These are phyloP conservation scores for Inga laurina DNA, from an alignment of 306 rosid genomes.

Conservation along the genomic window DNA sequence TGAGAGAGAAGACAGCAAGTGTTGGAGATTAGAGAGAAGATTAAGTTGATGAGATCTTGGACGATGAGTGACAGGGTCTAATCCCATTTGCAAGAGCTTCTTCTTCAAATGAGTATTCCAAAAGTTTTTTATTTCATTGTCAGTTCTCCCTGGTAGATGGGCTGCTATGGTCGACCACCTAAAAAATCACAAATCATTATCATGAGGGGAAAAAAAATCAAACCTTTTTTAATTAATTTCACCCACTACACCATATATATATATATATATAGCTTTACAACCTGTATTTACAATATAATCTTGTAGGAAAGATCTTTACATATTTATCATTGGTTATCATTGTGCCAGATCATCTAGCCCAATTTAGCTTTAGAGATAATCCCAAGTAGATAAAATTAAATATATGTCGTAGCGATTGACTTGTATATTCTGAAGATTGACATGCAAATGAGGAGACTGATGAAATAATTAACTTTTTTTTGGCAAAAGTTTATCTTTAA, in stretches of 20 bases:
- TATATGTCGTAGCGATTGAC: neutral
- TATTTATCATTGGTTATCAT: neutral
- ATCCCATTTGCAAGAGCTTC: conserved; percentile 72
- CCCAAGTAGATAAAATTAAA: too few species aligned
- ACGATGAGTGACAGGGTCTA: conserved; percentile 75
- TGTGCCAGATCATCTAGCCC: neutral
- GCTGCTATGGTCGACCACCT: conserved; percentile 89
- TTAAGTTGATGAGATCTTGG: conserved; percentile 57
- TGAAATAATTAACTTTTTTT: too few species aligned
- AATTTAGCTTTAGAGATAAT: neutral
- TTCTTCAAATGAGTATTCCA: conserved; percentile 86
- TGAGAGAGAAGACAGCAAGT: conserved; percentile 45
- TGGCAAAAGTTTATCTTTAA: too few species aligned
- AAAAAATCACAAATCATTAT: neutral
- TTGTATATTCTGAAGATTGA: neutral
- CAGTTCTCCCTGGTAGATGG: conserved; percentile 82
- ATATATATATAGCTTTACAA: neutral
- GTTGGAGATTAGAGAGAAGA: conserved; percentile 53
- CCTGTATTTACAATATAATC: neutral
- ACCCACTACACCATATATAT: neutral
- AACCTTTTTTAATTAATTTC: neutral
- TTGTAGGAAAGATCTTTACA: neutral
- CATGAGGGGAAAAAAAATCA: neutral
- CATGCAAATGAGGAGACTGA: neutral
- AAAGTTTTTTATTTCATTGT: conserved; percentile 80